Percentiles rank a stretch among this genome's conserved stretches.
These are phyloP conservation scores for Primulina eburnea DNA, from an alignment of 257 asterid genomes.

Conservation along the genomic window DNA sequence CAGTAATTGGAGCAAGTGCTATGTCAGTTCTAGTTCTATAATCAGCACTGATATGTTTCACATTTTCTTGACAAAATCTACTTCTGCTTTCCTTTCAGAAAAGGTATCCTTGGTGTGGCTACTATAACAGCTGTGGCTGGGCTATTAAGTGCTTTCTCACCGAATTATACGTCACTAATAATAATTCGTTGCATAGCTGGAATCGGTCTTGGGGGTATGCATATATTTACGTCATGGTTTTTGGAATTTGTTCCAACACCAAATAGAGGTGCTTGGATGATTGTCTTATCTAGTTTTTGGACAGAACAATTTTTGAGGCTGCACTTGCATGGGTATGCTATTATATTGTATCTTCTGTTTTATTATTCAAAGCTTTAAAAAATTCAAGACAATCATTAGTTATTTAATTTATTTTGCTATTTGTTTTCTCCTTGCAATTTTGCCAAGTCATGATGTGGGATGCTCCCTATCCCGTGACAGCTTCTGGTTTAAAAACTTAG, in stretches of 20 bases:
- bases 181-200: conserved; percentile 44
- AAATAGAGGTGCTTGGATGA: conserved; percentile 56
- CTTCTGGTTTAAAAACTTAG: neutral
- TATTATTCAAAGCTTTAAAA: too few species aligned
- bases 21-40: too few species aligned
- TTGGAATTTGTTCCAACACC: conserved; percentile 46
- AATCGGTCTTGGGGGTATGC: conserved; percentile 46
- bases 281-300: conserved; percentile 49
- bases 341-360: conserved; percentile 5
- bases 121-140: conserved; percentile 41
- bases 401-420: neutral
- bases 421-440: neutral
- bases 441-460: neutral
- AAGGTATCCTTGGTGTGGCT: conserved; percentile 41
- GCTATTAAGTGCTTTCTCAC: conserved; percentile 47
- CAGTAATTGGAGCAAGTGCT: neutral
- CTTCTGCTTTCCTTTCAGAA: conserved; percentile 26
- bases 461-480: neutral
- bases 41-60: neutral
- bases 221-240: conserved; percentile 42
- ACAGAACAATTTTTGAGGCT: conserved; percentile 52
- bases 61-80: neutral
- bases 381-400: neutral
- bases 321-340: conserved; percentile 53
- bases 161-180: conserved; percentile 36